Conservation (phyloP, 495 filamentous ascomycete genomes). For the Penicillium alfredii region DNA sequence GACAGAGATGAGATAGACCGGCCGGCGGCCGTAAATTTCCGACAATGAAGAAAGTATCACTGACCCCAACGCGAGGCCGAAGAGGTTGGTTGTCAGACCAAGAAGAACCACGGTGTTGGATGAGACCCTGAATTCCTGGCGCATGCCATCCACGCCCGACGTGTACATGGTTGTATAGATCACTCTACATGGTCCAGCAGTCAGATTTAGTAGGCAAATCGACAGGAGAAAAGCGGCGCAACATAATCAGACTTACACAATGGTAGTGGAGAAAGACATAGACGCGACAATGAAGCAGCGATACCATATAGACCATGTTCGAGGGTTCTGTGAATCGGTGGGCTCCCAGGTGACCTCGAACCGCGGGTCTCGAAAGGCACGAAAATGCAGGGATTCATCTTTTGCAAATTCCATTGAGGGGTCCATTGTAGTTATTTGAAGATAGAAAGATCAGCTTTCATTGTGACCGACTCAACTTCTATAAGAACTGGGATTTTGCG, state of each 20-base stretch:
- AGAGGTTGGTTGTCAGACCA: constrained; percentile 67
- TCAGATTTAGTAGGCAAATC: background rate
- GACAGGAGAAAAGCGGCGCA: background rate
- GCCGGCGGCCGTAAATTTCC: constrained; percentile 67
- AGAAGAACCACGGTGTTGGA: constrained; percentile 55
- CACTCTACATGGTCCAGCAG: constrained; percentile 32
- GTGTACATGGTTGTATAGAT: constrained; percentile 76
- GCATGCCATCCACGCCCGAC: constrained; percentile 58
- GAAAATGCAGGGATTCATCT: too few species aligned
- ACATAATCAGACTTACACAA: constrained; percentile 44
- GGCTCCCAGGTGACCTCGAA: constrained; percentile 63
- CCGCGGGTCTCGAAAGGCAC: constrained; percentile 40
- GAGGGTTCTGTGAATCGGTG: constrained; percentile 57
- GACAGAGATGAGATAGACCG: constrained; percentile 60
- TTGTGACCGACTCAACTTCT: too few species aligned
- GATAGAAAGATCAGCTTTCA: too few species aligned
- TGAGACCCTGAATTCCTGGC: constrained; percentile 53
- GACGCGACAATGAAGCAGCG: constrained; percentile 50
- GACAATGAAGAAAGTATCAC: constrained; percentile 68
- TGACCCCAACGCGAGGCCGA: constrained; percentile 60
- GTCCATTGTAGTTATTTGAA: too few species aligned
- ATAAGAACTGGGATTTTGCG: constrained; percentile 4
- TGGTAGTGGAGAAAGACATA: constrained; percentile 61
- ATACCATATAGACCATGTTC: constrained; percentile 63
- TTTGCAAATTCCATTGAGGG: too few species aligned